Base-by-base conservation (phyloP, 2,329 filamentous ascomycete species). In the Penicillium nordicum region DNA sequence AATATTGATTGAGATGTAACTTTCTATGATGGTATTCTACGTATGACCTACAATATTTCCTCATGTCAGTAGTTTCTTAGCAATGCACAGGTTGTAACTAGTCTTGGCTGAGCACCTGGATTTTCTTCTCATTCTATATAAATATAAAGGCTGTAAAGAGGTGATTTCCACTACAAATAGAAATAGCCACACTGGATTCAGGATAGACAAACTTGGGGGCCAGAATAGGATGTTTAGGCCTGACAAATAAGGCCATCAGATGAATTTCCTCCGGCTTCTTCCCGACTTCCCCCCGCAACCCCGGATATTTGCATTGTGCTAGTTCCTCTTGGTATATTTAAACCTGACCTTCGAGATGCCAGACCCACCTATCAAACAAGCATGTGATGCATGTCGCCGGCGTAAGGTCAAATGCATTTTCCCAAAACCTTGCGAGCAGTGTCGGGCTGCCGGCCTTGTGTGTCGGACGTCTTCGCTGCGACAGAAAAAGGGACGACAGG, bases 341-440 rank as follows among this genome's bases (percentile, higher is more conserved):
- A 9, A 34, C 48, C 14, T 41, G 29, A 16, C 18, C 42, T 30
- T 25, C 46, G 25, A 36, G 18, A 50, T 52, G 53, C 37, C 21
- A 18, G 25, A 32, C 29, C 37, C 34, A 25, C 48, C 52, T 3
- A 44, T 52, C 10, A 60, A 60, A 9, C 60, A 55, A 32, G 65
- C 65, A 36, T 67, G 65, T 55, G 65, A 67, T 46, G 65, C 61
- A 25, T 67, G 65, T 54, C 62, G 65, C 12, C 63, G 65, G 8
- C 62, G 65, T 14, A 67, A 67, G 30, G 57, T 67, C 40, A 62
- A 62, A 55, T 67, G 65, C 38, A 62, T 55, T 14, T 52, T 50
- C 3, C 48, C 55, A 18, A 53, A 57, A 7, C 64, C 64, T 21
- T 67, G 64, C 43, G 53, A 43, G 25, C 61, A 58, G 42, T 67